A percentile compares a stretch with the other conserved stretches of the same genome.
Conservation (phyloP, 176 grass and related monocot genomes). For the Eleusine coracana region DNA sequence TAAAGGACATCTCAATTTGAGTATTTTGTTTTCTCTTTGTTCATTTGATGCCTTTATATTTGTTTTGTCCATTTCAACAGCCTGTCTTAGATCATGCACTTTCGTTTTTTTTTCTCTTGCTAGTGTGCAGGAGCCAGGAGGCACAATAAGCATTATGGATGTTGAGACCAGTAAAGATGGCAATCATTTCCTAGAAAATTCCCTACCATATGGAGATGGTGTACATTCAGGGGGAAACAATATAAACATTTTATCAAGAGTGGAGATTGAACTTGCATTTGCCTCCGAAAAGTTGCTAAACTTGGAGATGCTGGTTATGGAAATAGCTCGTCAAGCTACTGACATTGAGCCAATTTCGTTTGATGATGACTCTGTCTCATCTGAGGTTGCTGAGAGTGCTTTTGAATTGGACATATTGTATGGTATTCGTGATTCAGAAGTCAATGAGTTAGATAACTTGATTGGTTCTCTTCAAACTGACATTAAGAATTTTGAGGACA, state of each 20-base stretch:
- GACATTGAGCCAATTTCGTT: constrained; percentile 57
- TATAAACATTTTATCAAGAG: constrained; percentile 61
- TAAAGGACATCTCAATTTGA: background rate
- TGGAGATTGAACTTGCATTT: constrained; percentile 76
- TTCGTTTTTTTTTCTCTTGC: background rate
- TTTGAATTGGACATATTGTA: constrained; percentile 72
- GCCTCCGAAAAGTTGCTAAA: constrained; percentile 84
- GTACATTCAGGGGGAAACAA: constrained; percentile 36
- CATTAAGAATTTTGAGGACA: constrained; percentile 52
- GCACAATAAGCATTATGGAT: constrained; percentile 42
- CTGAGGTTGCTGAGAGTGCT: constrained; percentile 54
- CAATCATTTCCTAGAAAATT: constrained; percentile 29
- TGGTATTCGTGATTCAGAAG: constrained; percentile 70
- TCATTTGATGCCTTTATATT: background rate
- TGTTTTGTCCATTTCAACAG: background rate
- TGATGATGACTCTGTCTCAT: constrained; percentile 51
- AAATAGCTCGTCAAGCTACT: constrained; percentile 59
- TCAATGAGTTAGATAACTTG: constrained; percentile 75
- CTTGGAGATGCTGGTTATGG: constrained; percentile 85
- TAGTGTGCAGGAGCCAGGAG: constrained; percentile 27
- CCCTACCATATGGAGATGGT: constrained; percentile 5
- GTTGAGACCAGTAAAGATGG: constrained; percentile 24
- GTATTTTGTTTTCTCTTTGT: background rate
- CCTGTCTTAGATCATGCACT: background rate
- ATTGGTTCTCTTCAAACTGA: constrained; percentile 65